Conservation (phyloP, 257 asterid species). For the Petunia secreta region DNA sequence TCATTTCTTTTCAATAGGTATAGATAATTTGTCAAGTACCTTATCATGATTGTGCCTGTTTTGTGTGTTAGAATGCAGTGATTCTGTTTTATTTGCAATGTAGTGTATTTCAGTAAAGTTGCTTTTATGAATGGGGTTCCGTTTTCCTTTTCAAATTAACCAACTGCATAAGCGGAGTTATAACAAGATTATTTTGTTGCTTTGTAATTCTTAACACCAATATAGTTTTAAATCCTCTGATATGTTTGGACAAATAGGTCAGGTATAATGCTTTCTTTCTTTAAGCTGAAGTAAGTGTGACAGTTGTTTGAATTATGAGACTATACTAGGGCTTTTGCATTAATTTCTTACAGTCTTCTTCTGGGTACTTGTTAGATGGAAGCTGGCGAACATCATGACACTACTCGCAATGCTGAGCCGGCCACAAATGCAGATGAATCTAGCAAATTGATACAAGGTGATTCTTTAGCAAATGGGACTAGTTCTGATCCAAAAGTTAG, state of each 20-base stretch:
- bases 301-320: slow-evolving; percentile 14
- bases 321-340: slow-evolving; percentile 4
- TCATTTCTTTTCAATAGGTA: not conserved
- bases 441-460: slow-evolving; percentile 37
- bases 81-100: not conserved
- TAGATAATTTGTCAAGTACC: not conserved
- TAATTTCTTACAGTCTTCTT: slow-evolving; percentile 23
- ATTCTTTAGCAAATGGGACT: slow-evolving; percentile 37
- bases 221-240: not conserved
- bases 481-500: slow-evolving; percentile 40
- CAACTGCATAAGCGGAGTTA: not conserved
- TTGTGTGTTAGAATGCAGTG: not conserved
- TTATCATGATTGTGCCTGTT: not conserved
- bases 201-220: not conserved
- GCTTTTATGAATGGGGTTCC: not conserved
- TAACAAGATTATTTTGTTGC: not conserved
- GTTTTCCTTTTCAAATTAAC: slow-evolving; percentile 15
- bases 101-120: not conserved
- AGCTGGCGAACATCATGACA: slow-evolving; percentile 48
- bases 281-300: slow-evolving; percentile 19
- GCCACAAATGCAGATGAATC: slow-evolving; percentile 32
- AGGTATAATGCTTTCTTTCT: not conserved
- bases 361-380: slow-evolving; percentile 62
- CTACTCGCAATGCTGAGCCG: slow-evolving; percentile 36
- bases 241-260: not conserved